Evolutionary conservation across 352 stramenopile genomes (phyloP), one percentile per base, ranked within the genome.

Genomic region (Hyaloperonospora arabidopsidis): DNA sequence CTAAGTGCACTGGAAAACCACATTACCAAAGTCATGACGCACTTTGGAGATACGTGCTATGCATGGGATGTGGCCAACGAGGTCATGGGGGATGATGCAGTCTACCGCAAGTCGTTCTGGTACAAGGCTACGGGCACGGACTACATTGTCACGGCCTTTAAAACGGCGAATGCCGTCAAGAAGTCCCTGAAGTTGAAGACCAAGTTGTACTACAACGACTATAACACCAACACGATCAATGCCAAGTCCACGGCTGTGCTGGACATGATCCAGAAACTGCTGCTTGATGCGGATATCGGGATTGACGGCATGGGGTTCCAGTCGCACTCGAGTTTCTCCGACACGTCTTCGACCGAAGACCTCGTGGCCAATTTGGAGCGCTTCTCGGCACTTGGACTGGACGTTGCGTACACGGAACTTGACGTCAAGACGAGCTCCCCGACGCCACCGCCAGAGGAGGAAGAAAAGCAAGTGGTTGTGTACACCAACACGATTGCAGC

Each of bases 1-100:
- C 46, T 70, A 2, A 58, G 38, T 40, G 63, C 59, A 0, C 39
- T 71, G n/a, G 52, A 60, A 14, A 71, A 68, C 47, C 63, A 71
- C 54, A 68, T 71, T 29, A 67, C 59, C 22, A 53, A 67, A 19
- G 59, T 63, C 1, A 67, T 67, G 54, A 67, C 59, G 0, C 54
- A 71, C 46, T 71, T 65, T 8, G 63, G 63, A 0, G 63, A 71
- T 25, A 48, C 54, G 3, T 71, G 63, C 14, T 71, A 68, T 17
- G 63, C 63, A 0, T 68, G 59, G 59, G 63, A 71, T 14, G 63
- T 71, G n/a, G 63, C 61, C 15, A 71, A 71, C 34, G 63, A 71
- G 18, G 60, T 67, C 19, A 67, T 67, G 60, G 63, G 50, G 17
- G 59, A 71, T 46, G 48, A 71, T 51, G 63, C 45, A 1, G 41